Base-by-base conservation (phyloP, 176 grass and related monocot genomes). In the Ensete glaucum region DNA sequence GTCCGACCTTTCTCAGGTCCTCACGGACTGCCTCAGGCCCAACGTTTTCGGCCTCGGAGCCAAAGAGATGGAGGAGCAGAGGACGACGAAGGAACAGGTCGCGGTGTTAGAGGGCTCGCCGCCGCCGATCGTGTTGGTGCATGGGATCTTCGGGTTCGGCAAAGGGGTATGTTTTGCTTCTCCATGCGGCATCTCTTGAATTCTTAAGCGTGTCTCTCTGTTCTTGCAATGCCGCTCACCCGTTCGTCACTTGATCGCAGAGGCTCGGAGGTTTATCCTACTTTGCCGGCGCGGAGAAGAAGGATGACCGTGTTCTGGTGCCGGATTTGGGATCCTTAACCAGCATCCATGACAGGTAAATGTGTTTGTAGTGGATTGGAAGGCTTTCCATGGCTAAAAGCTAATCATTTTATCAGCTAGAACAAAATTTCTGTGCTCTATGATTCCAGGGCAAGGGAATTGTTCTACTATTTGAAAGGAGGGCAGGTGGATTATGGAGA, bases 231-330 rank as follows among this genome's bases (percentile, higher is more conserved):
- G 43, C 9, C 51, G 67, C 43, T 70, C 9, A 19, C 20, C 9
- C 52, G 17, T 34, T 70, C 51, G 1, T 6, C 9, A 43, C 52
- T 51, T 25, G 67, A 25, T 26, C 23, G 74, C 90, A 98, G 95
- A 87, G 90, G 80, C 95, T 99, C 55, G 95, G 95, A 2, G 82
- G 84, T 14, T 69, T 99, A 15, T 94, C 95, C 17, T 99, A 99
- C 88, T 99, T 99, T 79, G 95, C 90, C 77, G 90, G 95, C 71
- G 95, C 95, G 17, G 95, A 99, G 88, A 93, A 89, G 82, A 99
- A 91, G 86, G 95, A 99, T 73, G 95, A 94, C 64, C 90, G 90
- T 77, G 88, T 94, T 80, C 87, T 99, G 65, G 95, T 99, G 66
- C 95, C 95, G 53, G 95, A 99, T 87, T 91, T 99, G 88, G 95